Conservation (phyloP, 805 yeast genomes). For the Tetrapisispora arboricola region DNA sequence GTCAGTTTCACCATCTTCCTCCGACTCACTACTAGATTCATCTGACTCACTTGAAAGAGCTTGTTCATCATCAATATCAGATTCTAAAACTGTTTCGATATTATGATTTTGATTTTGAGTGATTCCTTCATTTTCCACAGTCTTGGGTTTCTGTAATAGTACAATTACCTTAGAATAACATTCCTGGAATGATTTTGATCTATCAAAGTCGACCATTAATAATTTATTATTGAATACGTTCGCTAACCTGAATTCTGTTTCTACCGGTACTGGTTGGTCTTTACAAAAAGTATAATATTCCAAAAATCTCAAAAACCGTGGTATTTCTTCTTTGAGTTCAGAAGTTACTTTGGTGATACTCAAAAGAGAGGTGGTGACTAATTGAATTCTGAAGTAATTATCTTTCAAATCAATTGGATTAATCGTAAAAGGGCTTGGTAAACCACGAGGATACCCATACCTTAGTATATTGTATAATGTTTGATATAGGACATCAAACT, state of each 20-base stretch:
- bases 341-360: constrained; percentile 17
- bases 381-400: constrained; percentile 61
- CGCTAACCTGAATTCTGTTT: constrained; percentile 43
- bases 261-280: constrained; percentile 51
- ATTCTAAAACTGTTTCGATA: not conserved
- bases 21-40: constrained; percentile 1
- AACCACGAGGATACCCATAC: constrained; percentile 53
- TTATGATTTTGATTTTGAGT: constrained; percentile 7
- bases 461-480: constrained; percentile 47
- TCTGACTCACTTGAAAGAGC: not conserved
- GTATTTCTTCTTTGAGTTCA: constrained; percentile 22
- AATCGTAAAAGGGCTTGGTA: constrained; percentile 37
- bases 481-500: constrained; percentile 38
- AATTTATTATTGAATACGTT: constrained; percentile 31
- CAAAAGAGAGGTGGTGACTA: constrained; percentile 38
- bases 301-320: constrained; percentile 43
- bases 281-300: constrained; percentile 66
- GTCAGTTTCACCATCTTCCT: too few species aligned
- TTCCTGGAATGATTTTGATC: constrained; percentile 33
- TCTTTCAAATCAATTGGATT: constrained; percentile 50
- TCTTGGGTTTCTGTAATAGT: not conserved
- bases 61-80: not conserved
- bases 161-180: constrained; percentile 32
- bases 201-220: constrained; percentile 20
- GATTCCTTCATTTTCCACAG: constrained; percentile 15